phyloP scores from a whole-genome alignment of 257 asterid species.

The Solanum pimpinellifolium region DNA sequence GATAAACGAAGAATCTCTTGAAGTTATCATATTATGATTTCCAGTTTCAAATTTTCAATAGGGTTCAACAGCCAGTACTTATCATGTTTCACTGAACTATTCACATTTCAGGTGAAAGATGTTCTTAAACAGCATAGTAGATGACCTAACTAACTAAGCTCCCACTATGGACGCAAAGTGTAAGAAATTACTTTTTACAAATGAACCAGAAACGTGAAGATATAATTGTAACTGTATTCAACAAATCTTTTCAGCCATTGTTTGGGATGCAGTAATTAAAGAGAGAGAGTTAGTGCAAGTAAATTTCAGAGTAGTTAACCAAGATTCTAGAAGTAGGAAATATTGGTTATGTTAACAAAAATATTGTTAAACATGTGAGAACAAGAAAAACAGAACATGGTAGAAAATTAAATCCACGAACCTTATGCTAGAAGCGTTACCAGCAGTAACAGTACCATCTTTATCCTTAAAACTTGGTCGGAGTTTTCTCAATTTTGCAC shows the following conservation, averaged over 20 bases:
- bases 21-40: not conserved
- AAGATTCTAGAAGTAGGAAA: not conserved
- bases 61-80: not conserved
- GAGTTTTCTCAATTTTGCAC: constrained; percentile 84
- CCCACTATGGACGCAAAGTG: not conserved
- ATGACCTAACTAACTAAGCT: not conserved
- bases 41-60: not conserved
- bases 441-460: constrained; percentile 96
- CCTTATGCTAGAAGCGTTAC: constrained; percentile 99
- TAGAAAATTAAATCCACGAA: constrained; percentile 5
- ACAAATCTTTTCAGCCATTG: not conserved
- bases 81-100: not conserved
- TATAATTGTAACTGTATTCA: not conserved
- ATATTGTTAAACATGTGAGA: not conserved
- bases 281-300: not conserved
- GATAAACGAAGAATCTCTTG: not conserved
- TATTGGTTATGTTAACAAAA: not conserved
- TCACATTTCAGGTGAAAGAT: not conserved
- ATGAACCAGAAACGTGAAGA: not conserved
- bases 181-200: not conserved
- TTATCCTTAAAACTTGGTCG: constrained; percentile 96
- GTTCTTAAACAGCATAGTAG: not conserved
- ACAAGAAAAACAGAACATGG: not conserved
- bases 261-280: not conserved
- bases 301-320: not conserved